Conservation (phyloP, 257 asterid species). For the Rauvolfia tetraphylla region DNA sequence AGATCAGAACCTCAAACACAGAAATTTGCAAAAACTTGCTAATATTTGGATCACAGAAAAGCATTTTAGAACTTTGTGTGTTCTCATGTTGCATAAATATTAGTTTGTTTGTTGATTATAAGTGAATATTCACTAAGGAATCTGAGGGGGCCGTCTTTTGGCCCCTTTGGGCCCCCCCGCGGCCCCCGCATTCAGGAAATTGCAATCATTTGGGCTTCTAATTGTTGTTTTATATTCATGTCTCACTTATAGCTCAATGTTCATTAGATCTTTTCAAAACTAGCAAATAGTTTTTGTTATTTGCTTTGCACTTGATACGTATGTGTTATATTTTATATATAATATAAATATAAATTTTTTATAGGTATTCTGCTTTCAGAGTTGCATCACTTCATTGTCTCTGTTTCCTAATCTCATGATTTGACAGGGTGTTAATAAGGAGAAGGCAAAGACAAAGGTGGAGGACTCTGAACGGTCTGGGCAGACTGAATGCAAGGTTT, state of each 20-base stretch:
- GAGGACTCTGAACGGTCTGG: slow-evolving; percentile 31
- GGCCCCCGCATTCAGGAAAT: too few species aligned
- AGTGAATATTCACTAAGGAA: background rate
- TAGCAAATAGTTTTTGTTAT: background rate
- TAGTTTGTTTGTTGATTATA: background rate
- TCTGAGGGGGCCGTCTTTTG: background rate
- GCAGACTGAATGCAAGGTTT: slow-evolving; percentile 47
- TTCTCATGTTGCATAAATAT: background rate
- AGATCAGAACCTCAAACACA: background rate
- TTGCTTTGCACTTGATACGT: background rate
- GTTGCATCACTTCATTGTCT: background rate
- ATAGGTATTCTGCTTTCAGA: background rate
- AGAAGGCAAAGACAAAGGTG: slow-evolving; percentile 23
- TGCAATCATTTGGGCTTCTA: too few species aligned
- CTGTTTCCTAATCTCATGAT: slow-evolving; percentile 3
- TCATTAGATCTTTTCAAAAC: background rate
- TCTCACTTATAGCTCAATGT: background rate
- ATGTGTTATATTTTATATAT: background rate
- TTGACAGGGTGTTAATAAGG: slow-evolving; percentile 29
- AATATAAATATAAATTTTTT: background rate
- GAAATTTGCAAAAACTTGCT: background rate
- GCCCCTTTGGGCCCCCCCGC: too few species aligned
- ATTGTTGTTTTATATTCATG: too few species aligned
- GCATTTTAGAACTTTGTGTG: background rate
- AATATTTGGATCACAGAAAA: background rate